These are phyloP conservation scores for Caloboletus firmus DNA, from an alignment of 1,284 basidiomycete genomes.

Conservation along the genomic window DNA sequence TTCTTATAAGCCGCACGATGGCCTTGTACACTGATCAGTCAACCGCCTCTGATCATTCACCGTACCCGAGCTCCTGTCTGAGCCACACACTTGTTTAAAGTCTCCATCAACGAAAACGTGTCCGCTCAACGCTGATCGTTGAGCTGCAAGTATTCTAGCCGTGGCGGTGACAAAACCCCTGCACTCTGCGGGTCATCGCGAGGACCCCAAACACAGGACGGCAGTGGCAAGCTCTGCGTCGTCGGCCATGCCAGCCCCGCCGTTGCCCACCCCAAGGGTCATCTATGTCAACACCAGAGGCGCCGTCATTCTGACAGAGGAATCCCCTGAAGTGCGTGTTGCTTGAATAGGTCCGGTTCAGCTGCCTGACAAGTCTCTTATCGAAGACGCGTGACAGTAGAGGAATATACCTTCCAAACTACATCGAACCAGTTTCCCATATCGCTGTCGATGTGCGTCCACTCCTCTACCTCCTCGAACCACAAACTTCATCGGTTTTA, in stretches of 20 bases:
- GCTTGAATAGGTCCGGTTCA: slow-evolving; percentile 1
- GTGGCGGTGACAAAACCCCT: slow-evolving; percentile 24
- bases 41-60: slow-evolving; percentile 7
- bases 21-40: not conserved
- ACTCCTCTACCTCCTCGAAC: slow-evolving; percentile 1
- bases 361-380: slow-evolving; percentile 8
- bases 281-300: slow-evolving; percentile 87
- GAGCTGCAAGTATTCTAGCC: not conserved
- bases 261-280: slow-evolving; percentile 67
- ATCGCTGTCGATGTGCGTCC: slow-evolving; percentile 89
- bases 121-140: slow-evolving; percentile 4
- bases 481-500: not conserved
- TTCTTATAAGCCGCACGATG: slow-evolving; percentile 11
- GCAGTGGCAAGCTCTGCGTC: slow-evolving; percentile 9
- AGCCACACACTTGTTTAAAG: not conserved
- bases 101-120: slow-evolving; percentile 7
- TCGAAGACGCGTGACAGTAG: slow-evolving; percentile 84
- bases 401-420: slow-evolving; percentile 93
- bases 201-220: slow-evolving; percentile 18
- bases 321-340: slow-evolving; percentile 81
- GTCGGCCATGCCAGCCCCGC: slow-evolving; percentile 36
- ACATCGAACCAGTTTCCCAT: slow-evolving; percentile 95
- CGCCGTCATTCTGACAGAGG: slow-evolving; percentile 86
- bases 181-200: slow-evolving; percentile 7
- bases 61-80: not conserved